phyloP scores from a whole-genome alignment of 2,329 filamentous ascomycete species.

The Calonectria montana region DNA sequence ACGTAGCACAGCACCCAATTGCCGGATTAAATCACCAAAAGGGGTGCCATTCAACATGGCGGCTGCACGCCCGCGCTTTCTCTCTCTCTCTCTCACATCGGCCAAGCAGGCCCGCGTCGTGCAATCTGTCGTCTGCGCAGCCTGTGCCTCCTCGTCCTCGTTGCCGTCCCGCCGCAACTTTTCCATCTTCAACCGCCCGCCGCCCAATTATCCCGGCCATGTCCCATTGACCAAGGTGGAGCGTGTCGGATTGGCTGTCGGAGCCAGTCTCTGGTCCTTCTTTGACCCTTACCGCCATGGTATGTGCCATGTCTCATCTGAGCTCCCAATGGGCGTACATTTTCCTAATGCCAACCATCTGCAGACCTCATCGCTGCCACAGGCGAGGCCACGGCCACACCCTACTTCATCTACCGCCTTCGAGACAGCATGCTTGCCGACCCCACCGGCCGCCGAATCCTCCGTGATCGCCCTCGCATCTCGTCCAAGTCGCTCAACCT shows the following conservation, averaged over 20 bases:
- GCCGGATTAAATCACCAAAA: slow-evolving; percentile 5
- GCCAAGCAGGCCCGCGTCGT: slow-evolving; percentile 27
- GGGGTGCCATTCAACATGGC: slow-evolving; percentile 38
- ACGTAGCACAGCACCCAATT: slow-evolving; percentile 4
- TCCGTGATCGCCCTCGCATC: slow-evolving; percentile 89
- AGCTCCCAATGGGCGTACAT: not conserved
- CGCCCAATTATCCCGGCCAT: slow-evolving; percentile 91
- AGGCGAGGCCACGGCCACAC: slow-evolving; percentile 94
- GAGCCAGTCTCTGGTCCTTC: slow-evolving; percentile 71
- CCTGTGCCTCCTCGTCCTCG: slow-evolving; percentile 27
- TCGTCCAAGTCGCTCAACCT: slow-evolving; percentile 79
- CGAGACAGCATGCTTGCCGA: slow-evolving; percentile 90
- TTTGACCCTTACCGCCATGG: slow-evolving; percentile 84
- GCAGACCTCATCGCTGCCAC: slow-evolving; percentile 91
- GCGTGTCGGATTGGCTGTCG: slow-evolving; percentile 76
- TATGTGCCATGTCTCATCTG: slow-evolving; percentile 47
- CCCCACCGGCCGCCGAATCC: slow-evolving; percentile 88
- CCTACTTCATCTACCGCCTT: slow-evolving; percentile 93
- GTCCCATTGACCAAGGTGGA: slow-evolving; percentile 86
- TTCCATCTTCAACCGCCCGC: slow-evolving; percentile 86
- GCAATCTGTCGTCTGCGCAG: slow-evolving; percentile 35
- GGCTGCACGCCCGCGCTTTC: slow-evolving; percentile 34
- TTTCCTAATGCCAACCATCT: not conserved
- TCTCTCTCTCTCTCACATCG: slow-evolving; percentile 33
- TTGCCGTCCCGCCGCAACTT: slow-evolving; percentile 58